A percentile compares a stretch with the other conserved stretches of the same genome.
These are phyloP conservation scores for Xerocomellus chrysenteron DNA, from an alignment of 768 basidiomycete species.

Conservation along the genomic window DNA sequence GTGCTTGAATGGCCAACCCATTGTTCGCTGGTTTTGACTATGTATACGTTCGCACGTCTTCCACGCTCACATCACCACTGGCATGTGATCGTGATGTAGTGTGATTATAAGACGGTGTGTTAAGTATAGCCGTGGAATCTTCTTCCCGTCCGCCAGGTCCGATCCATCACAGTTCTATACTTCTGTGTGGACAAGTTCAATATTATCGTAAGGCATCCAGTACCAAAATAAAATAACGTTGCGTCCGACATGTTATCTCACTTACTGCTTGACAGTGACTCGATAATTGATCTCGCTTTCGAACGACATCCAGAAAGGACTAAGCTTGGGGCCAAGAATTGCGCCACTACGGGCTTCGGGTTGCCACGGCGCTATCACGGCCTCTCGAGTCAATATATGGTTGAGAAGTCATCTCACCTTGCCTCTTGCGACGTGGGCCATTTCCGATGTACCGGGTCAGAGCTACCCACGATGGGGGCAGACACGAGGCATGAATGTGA, in stretches of 20 bases:
- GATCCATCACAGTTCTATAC: neutral
- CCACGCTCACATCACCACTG: neutral
- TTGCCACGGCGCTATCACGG: slow-evolving; percentile 6
- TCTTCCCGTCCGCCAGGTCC: neutral
- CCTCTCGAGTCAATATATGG: slow-evolving; percentile 12
- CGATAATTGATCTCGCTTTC: neutral
- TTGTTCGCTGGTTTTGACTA: slow-evolving; percentile 22
- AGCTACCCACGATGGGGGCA: slow-evolving; percentile 12
- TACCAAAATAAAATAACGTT: no score
- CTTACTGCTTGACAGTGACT: neutral
- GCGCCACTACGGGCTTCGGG: slow-evolving; percentile 5
- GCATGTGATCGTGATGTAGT: neutral
- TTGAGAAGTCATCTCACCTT: slow-evolving; percentile 18
- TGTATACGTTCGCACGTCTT: neutral
- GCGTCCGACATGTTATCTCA: neutral
- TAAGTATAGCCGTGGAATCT: slow-evolving; percentile 3
- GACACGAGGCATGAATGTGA: slow-evolving; percentile 18
- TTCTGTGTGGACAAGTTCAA: no score
- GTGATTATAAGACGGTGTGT: slow-evolving; percentile 17
- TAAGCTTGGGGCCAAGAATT: neutral
- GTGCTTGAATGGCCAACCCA: slow-evolving; percentile 3
- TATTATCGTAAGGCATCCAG: neutral
- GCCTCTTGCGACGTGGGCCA: neutral
- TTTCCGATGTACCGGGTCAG: slow-evolving; percentile 11
- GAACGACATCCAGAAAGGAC: neutral